A percentile compares a stretch with the other conserved stretches of the same genome.
These are phyloP conservation scores for Cicer arietinum DNA, from an alignment of 306 rosid genomes.

Conservation along the genomic window DNA sequence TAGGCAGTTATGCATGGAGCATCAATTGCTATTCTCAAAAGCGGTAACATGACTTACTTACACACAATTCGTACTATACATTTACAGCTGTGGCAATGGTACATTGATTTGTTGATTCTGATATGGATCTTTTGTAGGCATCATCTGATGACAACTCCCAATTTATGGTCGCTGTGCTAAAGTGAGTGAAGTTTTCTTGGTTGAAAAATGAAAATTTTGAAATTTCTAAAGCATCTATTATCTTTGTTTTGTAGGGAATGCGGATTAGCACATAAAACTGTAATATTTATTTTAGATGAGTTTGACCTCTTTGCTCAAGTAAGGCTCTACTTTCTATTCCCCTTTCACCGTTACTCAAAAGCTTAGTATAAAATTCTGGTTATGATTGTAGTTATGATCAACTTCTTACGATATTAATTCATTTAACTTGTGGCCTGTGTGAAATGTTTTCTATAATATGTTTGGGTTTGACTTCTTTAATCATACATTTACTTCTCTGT, in stretches of 20 bases:
- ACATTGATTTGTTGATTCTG: conserved; percentile 41
- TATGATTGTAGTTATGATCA: conserved; percentile 23
- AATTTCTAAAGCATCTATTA: conserved; percentile 37
- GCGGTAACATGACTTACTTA: conserved; percentile 59
- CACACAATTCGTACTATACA: background rate
- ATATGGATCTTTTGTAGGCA: conserved; percentile 65
- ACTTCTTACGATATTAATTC: conserved; percentile 12
- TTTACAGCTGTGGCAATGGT: background rate
- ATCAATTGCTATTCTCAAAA: conserved; percentile 82
- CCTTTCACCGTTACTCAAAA: conserved; percentile 38
- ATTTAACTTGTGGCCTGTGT: conserved; percentile 22
- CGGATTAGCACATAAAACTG: conserved; percentile 89
- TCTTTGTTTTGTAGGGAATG: conserved; percentile 76
- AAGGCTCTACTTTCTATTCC: conserved; percentile 43
- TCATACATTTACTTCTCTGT: conserved; percentile 28
- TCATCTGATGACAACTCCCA: conserved; percentile 92
- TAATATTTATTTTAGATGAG: conserved; percentile 83
- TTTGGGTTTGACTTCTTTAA: conserved; percentile 38
- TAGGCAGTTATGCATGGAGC: conserved; percentile 85
- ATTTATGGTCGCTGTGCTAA: conserved; percentile 87
- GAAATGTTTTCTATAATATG: conserved; percentile 17
- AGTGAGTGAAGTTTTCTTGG: conserved; percentile 58
- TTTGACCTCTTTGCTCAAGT: conserved; percentile 97
- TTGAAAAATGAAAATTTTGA: conserved; percentile 5
- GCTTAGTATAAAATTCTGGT: conserved; percentile 28